Evolutionary conservation across 306 rosid genomes (phyloP), one percentile per base, ranked within the genome.

Genomic region (Quercus mongolica): DNA sequence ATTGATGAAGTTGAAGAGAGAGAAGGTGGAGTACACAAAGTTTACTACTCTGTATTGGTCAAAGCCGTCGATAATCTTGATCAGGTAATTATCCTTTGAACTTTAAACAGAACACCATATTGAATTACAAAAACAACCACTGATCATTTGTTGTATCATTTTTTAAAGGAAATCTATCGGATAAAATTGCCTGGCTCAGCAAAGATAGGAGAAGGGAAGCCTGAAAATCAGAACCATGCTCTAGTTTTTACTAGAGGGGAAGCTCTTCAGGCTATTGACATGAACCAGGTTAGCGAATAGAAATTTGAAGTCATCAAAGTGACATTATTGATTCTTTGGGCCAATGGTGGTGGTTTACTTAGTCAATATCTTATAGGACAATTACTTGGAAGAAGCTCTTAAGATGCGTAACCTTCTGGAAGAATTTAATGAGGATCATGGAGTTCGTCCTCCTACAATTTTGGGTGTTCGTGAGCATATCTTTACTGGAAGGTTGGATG

Each of bases 211-310:
- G 99, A 95, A 88, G 99, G 99, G 77, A 95, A 95, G 84, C 99
- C 99, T 56, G 99, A 95, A 84, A 95, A 95, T 87, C 99, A 95
- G 88, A 95, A 95, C 82, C 99, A 95, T 84, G 99, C 99, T 70
- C 74, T 92, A 73, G 73, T 95, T 74, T 95, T 95, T 82, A 91
- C 99, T 23, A 88, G 99, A 84, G 99, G 99, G 72, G 99, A 95
- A 88, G 97, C 99, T 76, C 92, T 95, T 86, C 97, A 92, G 89
- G 84, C 99, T 41, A 95, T 95, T 67, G 99, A 95, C 88, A 95
- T 95, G 99, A 95, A 95, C 81, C 99, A 95, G 92, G 99, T 92
- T 79, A 85, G 68, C 56, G 70, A 64, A 49, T 56, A 33, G 73
- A 74, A 75, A 20, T 74, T 78, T 74, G 79, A 73, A 77, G 30